Base-by-base conservation (phyloP, 2,329 filamentous ascomycete species). In the Verticillium nubilum region DNA sequence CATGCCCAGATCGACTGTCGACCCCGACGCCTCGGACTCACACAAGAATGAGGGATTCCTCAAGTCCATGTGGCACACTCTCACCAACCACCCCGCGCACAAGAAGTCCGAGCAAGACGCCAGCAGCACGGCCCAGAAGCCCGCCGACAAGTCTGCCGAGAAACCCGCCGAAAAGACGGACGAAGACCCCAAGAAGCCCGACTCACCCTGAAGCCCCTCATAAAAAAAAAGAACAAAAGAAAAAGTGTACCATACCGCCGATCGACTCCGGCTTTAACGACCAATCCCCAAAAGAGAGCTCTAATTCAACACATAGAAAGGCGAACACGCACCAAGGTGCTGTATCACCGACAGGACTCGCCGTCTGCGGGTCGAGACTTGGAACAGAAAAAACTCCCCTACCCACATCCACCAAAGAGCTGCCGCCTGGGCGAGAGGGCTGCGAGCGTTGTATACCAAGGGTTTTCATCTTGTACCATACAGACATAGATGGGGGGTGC, bases 61-160 rank as follows among this genome's bases (percentile, higher is more conserved):
- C 62, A 97, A 95, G 78, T 92, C 88, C 50, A 87, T 96, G 64
- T 98, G 94, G 94, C 91, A 97, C 71, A 92, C 87, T 65, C 75
- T 98, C 59, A 96, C 90, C n/a, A 91, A 92, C 67, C 86, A 95
- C 67, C 80, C 83, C 0, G 80, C 79, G 5, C 83, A 86, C 64
- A 76, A 79, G 61, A 74, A 77, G 60, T 60, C 67, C 5, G 70
- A 72, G 10, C 64, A 65, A 25, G 63, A 71, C 19, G 60, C 68
- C 23, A 55, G 57, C 29, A 66, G 59, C 56, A 65, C 26, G 42
- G 63, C 19, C 19, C n/a, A 50, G 7, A 50, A 50, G 42, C 42
- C 42, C n/a, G 42, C 42, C 42, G 42, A 50, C 5, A 61, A 37
- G 27, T 25, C 54, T 15, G 12, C 7, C 26, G 61, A 68, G 23